phyloP scores from a whole-genome alignment of 345 rosid genomes.

The Bruguiera gymnorhiza region DNA sequence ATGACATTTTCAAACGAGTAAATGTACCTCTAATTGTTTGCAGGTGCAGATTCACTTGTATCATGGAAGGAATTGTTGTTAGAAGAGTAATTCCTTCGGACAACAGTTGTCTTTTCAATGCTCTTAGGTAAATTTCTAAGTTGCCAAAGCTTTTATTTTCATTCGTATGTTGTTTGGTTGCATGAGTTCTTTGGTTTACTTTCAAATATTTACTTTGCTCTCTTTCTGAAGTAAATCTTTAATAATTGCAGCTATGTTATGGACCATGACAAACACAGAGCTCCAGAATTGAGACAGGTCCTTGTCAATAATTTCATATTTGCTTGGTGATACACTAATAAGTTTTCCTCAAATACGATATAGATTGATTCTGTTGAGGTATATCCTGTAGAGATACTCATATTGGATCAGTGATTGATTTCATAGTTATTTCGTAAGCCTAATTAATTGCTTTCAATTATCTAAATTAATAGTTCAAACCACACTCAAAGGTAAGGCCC shows the following conservation, averaged over 20 bases:
- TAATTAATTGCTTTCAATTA: too few relatives aligned
- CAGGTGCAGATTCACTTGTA: neutral
- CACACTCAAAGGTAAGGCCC: too few relatives aligned
- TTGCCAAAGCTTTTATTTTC: neutral
- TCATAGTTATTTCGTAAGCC: too few relatives aligned
- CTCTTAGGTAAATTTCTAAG: conserved; percentile 57
- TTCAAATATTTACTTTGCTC: neutral
- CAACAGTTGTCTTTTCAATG: conserved; percentile 95
- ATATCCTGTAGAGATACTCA: too few relatives aligned
- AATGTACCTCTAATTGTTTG: conserved; percentile 9
- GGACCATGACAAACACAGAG: conserved; percentile 73
- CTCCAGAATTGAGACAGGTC: conserved; percentile 52
- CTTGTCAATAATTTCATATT: conserved; percentile 1
- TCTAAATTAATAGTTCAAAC: too few relatives aligned
- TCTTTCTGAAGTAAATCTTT: conserved; percentile 8
- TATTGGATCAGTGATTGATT: too few relatives aligned
- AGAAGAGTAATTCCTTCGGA: conserved; percentile 96
- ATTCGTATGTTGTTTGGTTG: neutral
- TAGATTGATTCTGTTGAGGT: too few relatives aligned
- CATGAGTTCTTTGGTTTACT: neutral
- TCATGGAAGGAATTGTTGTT: conserved; percentile 56
- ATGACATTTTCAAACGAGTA: neutral
- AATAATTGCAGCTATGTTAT: conserved; percentile 58
- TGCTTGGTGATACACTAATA: neutral
- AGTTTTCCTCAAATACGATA: neutral